Evolutionary conservation across 345 rosid species (phyloP), one percentile per base, ranked within the genome.

Genomic region (Eucalyptus caleyi): DNA sequence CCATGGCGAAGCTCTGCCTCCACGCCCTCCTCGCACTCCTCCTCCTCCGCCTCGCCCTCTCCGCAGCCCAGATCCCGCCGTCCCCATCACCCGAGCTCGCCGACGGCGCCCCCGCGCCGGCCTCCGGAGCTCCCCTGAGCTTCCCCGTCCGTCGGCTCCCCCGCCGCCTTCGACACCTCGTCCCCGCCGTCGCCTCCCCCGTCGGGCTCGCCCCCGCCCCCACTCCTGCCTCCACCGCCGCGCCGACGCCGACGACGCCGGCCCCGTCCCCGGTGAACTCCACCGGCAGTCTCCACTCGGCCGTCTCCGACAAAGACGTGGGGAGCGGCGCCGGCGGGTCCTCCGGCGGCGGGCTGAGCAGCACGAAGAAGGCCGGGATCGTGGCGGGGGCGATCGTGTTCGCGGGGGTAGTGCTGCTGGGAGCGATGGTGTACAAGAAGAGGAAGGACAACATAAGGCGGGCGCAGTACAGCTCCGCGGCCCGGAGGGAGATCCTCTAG

Each of bases 371-470:
- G 90, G 90, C 87, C 15, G 91, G 90, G 34, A 86, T 90, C 54
- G 89, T 86, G 34, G 59, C 81, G 54, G 91, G 88, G 50, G 91
- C 37, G 88, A 77, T 72, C 24, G 88, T 88, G 53, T n/a, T 51
- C 21, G 91, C 81, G 24, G 90, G 86, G 37, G 59, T 72, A 12
- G 91, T 86, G 54, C 88, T 88, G 45, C 54, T 86, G 8, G 90
- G 60, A 11, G 90, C 88, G 24, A 5, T 88, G 47, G 87, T 90
- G 77, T 88, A 88, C 86, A 90, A 90, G 91, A 90, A 72, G 90
- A 88, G 91, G 88, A 65, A 50, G 80, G 90, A 90, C 87, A 90
- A 90, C 90, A 88, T 88, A 47, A 54, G 88, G 89, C 81, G 91
- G 60, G 80, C 89, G 90, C 90, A 88, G 88, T 90, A 88, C 88